Evolutionary conservation across 2,329 filamentous ascomycete genomes (phyloP).

Genomic region (Parasarocladium wereldwijsianum): DNA sequence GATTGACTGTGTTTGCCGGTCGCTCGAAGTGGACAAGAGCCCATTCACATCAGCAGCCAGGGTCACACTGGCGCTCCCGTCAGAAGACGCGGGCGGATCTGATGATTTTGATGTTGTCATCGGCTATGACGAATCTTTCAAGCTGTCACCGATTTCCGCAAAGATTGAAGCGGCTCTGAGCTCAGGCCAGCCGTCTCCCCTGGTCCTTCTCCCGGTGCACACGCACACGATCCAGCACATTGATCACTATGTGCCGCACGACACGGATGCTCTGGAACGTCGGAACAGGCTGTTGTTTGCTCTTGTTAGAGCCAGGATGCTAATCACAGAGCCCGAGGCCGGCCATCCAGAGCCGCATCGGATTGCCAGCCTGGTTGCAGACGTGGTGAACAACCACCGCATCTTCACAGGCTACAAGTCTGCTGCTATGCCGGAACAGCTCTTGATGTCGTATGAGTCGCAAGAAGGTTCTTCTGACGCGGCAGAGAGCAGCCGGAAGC

Average conservation of each 20-base stretch:
- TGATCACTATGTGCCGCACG: slow-evolving; percentile 25
- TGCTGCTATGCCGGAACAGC: slow-evolving; percentile 28
- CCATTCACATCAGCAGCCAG: slow-evolving; percentile 19
- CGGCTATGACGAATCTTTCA: slow-evolving; percentile 37
- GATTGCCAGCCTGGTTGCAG: slow-evolving; percentile 30
- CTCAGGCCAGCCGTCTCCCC: slow-evolving; percentile 14
- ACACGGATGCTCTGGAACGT: slow-evolving; percentile 25
- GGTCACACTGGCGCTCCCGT: slow-evolving; percentile 27
- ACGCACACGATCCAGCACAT: slow-evolving; percentile 42
- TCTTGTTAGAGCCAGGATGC: slow-evolving; percentile 19
- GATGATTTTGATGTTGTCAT: slow-evolving; percentile 34
- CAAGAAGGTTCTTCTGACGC: slow-evolving; percentile 8
- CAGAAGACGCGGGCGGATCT: slow-evolving; percentile 19
- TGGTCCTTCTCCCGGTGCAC: slow-evolving; percentile 34
- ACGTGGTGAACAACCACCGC: slow-evolving; percentile 24
- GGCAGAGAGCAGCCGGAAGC: slow-evolving; percentile 25
- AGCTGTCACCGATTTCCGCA: slow-evolving; percentile 16
- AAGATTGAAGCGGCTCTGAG: slow-evolving; percentile 7
- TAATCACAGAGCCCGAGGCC: slow-evolving; percentile 25
- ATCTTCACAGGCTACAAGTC: slow-evolving; percentile 29
- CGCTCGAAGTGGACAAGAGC: slow-evolving; percentile 11
- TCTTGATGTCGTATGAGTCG: slow-evolving; percentile 20
- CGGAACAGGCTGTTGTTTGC: slow-evolving; percentile 28
- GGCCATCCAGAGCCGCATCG: slow-evolving; percentile 27
- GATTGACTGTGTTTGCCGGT: slow-evolving; percentile 19